These are phyloP conservation scores for Theileria orientalis DNA, from an alignment of 169 alveolate species.

Conservation along the genomic window DNA sequence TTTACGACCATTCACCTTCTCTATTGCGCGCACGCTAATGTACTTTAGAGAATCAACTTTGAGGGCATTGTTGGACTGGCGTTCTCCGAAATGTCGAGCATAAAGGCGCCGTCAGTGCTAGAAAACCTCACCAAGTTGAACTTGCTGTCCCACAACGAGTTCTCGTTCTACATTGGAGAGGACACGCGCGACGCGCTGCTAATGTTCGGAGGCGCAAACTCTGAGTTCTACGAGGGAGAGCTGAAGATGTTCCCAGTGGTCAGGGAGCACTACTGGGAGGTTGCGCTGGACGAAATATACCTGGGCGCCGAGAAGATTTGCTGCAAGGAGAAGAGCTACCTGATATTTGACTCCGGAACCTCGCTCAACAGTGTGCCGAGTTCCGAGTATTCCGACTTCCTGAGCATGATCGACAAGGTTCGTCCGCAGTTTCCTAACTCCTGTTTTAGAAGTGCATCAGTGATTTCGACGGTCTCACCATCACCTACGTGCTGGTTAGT, in stretches of 20 bases:
- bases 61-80: conserved; percentile 88
- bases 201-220: conserved; percentile 83
- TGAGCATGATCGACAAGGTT: conserved; percentile 48
- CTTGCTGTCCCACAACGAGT: conserved; percentile 70
- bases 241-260: conserved; percentile 83
- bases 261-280: conserved; percentile 88
- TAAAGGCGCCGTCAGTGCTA: conserved; percentile 76
- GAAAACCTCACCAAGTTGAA: conserved; percentile 75
- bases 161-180: conserved; percentile 81
- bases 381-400: conserved; percentile 59
- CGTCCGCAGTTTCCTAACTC: too few relatives aligned
- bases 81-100: conserved; percentile 84
- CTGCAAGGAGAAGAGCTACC: conserved; percentile 78
- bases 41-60: conserved; percentile 77
- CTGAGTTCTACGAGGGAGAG: conserved; percentile 72
- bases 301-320: conserved; percentile 81
- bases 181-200: conserved; percentile 65
- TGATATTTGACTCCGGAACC: conserved; percentile 85
- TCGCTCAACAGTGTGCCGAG: conserved; percentile 84
- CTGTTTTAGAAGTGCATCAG: conserved; percentile 3
- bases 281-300: conserved; percentile 77
- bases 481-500: not conserved
- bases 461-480: not conserved
- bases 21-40: conserved; percentile 25
- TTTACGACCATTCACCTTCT: conserved; percentile 8